Conservation (phyloP, 495 filamentous ascomycete species). For the Aspergillus taichungensis region DNA sequence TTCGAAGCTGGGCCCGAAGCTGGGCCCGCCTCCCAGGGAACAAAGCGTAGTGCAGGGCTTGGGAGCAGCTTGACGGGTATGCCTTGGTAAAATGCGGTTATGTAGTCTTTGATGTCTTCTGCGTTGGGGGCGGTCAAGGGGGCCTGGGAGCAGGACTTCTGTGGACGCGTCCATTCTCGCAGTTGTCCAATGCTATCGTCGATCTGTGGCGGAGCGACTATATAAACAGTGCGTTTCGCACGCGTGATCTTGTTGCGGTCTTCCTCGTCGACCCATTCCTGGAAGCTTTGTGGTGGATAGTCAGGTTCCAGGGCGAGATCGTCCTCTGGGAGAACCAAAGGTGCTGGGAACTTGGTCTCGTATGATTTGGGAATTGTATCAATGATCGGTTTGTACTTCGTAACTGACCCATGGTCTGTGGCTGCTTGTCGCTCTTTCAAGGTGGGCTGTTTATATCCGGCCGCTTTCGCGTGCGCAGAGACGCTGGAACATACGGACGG, state of each 20-base stretch:
- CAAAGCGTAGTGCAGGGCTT: constrained; percentile 28
- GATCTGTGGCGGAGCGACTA: constrained; percentile 37
- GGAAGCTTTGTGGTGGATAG: constrained; percentile 48
- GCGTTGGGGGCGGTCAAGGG: constrained; percentile 17
- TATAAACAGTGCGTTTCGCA: constrained; percentile 43
- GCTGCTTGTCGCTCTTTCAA: background rate
- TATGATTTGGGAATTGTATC: background rate
- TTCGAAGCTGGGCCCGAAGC: constrained; percentile 7
- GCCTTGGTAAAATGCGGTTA: constrained; percentile 54
- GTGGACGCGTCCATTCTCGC: too few relatives aligned
- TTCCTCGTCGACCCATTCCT: constrained; percentile 42
- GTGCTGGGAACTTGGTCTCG: constrained; percentile 42
- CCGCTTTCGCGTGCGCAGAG: constrained; percentile 3
- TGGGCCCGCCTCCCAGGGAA: constrained; percentile 33
- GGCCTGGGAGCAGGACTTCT: too few relatives aligned
- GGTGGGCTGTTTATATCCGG: constrained; percentile 5
- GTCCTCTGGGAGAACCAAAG: constrained; percentile 52
- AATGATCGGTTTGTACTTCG: background rate
- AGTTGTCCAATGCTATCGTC: constrained; percentile 15
- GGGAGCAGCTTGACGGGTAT: constrained; percentile 40
- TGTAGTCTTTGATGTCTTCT: constrained; percentile 40
- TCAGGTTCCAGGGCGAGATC: constrained; percentile 47
- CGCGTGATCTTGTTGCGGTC: constrained; percentile 45
- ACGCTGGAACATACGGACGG: background rate
- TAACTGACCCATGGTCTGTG: background rate